Conservation (phyloP, 805 yeast genomes). For the Suhomyces tanzawaensis region DNA sequence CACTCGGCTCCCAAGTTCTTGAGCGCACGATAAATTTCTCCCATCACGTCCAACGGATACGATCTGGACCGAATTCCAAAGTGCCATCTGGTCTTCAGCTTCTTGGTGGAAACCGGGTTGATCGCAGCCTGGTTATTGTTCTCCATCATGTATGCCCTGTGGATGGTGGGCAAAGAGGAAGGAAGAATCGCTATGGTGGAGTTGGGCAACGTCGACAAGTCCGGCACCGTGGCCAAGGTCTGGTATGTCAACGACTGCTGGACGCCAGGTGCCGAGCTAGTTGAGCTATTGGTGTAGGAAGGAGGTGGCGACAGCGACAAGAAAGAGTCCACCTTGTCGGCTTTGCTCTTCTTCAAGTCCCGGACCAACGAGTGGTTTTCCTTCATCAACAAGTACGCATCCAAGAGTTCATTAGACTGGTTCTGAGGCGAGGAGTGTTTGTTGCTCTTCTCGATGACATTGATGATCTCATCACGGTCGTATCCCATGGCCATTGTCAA, state of each 20-base stretch:
- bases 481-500: conserved; percentile 30
- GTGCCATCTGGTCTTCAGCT: conserved; percentile 96
- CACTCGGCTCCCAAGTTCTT: conserved; percentile 95
- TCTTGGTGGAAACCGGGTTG: conserved; percentile 65
- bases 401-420: conserved; percentile 68
- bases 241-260: conserved; percentile 47
- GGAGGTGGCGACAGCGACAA: conserved; percentile 64
- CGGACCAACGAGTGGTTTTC: conserved; percentile 72
- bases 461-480: conserved; percentile 26
- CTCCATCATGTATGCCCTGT: conserved; percentile 86
- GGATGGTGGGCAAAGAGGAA: conserved; percentile 90
- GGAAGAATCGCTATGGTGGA: conserved; percentile 92
- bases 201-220: conserved; percentile 53
- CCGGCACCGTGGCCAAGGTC: conserved; percentile 46
- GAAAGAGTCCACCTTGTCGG: conserved; percentile 56
- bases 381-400: conserved; percentile 78
- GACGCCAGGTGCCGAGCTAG: conserved; percentile 40
- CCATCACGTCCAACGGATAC: conserved; percentile 97
- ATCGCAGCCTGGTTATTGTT: conserved; percentile 30
- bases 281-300: conserved; percentile 20
- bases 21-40: conserved; percentile 92
- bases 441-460: conserved; percentile 22
- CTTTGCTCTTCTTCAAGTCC: conserved; percentile 54
- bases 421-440: conserved; percentile 21
- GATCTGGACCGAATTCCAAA: conserved; percentile 95